phyloP scores from a whole-genome alignment of 1,284 basidiomycete species.

The Thelephora terrestris region DNA sequence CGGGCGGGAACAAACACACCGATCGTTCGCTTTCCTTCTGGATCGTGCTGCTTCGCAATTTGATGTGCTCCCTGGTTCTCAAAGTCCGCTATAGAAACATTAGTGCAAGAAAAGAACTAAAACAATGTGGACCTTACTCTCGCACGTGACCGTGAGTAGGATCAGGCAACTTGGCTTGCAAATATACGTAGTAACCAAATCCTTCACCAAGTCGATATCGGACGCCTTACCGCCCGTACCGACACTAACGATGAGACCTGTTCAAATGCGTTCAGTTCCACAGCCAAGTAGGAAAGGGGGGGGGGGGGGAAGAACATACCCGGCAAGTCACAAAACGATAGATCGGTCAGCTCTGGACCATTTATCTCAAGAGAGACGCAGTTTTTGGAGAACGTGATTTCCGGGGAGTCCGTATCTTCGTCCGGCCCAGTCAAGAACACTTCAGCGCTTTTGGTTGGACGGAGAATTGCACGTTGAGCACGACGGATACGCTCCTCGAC shows the following conservation, averaged over 20 bases:
- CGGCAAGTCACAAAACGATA: conserved; percentile 42
- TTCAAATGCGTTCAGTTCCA: neutral
- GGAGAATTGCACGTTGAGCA: conserved; percentile 60
- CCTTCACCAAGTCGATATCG: conserved; percentile 53
- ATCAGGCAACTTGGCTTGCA: conserved; percentile 56
- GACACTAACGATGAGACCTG: conserved; percentile 55
- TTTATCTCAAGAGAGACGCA: conserved; percentile 40
- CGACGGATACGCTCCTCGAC: conserved; percentile 56
- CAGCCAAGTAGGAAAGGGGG: neutral
- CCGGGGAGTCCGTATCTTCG: conserved; percentile 14
- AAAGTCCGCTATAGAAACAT: conserved; percentile 59
- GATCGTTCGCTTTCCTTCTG: conserved; percentile 52
- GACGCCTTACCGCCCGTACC: conserved; percentile 33
- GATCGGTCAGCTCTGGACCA: conserved; percentile 32
- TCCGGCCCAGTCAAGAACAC: conserved; percentile 33
- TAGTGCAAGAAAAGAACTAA: neutral
- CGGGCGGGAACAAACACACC: conserved; percentile 29
- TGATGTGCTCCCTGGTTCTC: conserved; percentile 60
- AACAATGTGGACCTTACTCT: conserved; percentile 35
- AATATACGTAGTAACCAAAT: conserved; percentile 51
- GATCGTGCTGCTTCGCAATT: conserved; percentile 46
- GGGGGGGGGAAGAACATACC: conserved; percentile 25
- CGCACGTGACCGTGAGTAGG: conserved; percentile 58
- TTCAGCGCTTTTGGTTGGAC: conserved; percentile 29
- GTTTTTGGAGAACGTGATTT: conserved; percentile 44